phyloP scores from a whole-genome alignment of 805 yeast genomes.

The Ogataea saltuana region DNA sequence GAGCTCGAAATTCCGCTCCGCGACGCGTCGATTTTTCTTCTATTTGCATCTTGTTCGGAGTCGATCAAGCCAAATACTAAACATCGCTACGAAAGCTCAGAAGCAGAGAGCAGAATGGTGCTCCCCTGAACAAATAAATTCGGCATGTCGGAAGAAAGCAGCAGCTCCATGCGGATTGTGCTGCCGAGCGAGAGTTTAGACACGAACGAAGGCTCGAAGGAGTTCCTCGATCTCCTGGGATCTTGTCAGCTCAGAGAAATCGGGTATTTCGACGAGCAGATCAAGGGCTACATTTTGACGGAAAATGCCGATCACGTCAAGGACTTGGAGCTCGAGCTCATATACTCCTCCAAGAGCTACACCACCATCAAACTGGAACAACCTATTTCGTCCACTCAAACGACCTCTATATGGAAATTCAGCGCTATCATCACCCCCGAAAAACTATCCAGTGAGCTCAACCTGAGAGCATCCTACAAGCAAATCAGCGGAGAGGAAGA shows the following conservation, averaged over 20 bases:
- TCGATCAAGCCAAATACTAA: neutral
- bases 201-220: neutral
- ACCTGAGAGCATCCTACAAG: constrained; percentile 21
- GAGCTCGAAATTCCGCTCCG: neutral
- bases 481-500: constrained; percentile 6
- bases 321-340: constrained; percentile 13
- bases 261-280: constrained; percentile 21
- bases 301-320: neutral
- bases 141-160: neutral
- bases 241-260: constrained; percentile 4
- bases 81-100: neutral
- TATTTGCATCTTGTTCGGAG: neutral
- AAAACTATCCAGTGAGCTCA: constrained; percentile 18
- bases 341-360: constrained; percentile 14
- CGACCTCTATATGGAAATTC: constrained; percentile 20
- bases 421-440: constrained; percentile 22
- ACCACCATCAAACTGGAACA: neutral
- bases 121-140: too few relatives aligned
- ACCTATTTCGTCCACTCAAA: constrained; percentile 8
- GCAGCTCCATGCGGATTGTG: constrained; percentile 4
- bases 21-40: constrained; percentile 1
- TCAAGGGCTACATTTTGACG: constrained; percentile 15
- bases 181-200: constrained; percentile 1
- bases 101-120: too few relatives aligned
- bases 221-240: constrained; percentile 4